These are phyloP conservation scores for Corynespora cassiicola DNA, from an alignment of 2,329 filamentous ascomycete species.

Conservation along the genomic window DNA sequence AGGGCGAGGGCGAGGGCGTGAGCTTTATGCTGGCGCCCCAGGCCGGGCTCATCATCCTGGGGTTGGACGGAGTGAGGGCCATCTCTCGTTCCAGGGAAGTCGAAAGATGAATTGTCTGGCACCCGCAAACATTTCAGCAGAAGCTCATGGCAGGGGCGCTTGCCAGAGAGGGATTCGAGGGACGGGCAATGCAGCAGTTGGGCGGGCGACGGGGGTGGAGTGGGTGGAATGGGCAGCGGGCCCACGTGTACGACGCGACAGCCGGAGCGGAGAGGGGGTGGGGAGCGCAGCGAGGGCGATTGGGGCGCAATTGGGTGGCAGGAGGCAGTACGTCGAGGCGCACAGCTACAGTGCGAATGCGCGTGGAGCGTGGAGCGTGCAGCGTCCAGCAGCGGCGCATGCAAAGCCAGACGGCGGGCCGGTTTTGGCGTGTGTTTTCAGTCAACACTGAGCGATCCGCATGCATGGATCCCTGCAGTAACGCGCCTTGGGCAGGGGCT, in stretches of 20 bases:
- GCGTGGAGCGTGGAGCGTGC: too few species aligned
- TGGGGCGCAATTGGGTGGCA: background rate
- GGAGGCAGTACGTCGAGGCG: too few species aligned
- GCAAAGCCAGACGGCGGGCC: too few species aligned
- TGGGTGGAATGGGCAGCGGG: slow-evolving; percentile 19
- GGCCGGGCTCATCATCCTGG: slow-evolving; percentile 50
- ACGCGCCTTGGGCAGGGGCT: too few species aligned
- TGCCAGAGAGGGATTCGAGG: slow-evolving; percentile 11
- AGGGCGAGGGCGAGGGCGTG: slow-evolving; percentile 75
- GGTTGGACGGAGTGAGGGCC: slow-evolving; percentile 47
- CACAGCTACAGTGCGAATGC: too few species aligned
- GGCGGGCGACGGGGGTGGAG: slow-evolving; percentile 13
- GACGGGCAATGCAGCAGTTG: too few species aligned
- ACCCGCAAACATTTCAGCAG: slow-evolving; percentile 18
- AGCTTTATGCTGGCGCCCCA: slow-evolving; percentile 47
- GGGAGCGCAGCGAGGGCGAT: slow-evolving; percentile 1
- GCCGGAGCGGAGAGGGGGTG: slow-evolving; percentile 1
- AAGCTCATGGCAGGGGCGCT: slow-evolving; percentile 22
- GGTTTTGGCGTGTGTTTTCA: too few species aligned
- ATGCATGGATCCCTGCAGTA: too few species aligned
- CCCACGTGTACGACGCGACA: too few species aligned
- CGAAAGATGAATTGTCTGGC: slow-evolving; percentile 10
- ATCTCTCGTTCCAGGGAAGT: slow-evolving; percentile 30
- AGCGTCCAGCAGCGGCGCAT: background rate
- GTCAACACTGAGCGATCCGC: too few species aligned